Base-by-base conservation (phyloP, 805 yeast genomes). In the Pichia insulana region DNA sequence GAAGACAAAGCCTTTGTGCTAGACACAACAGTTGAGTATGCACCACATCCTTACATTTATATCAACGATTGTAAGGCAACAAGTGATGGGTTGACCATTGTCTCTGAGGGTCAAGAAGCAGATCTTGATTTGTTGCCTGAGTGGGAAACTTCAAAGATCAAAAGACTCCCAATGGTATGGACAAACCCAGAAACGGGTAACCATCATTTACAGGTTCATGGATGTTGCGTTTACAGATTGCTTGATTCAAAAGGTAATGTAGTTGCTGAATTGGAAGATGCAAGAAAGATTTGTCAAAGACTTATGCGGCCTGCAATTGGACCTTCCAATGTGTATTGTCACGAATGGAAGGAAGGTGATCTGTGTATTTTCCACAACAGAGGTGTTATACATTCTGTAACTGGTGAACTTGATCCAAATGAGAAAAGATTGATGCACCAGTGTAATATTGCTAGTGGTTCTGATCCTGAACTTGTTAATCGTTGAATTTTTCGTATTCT, bases 361-460 rank as follows among this genome's bases (percentile, higher is more conserved):
- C 71, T 87, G 56, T 92, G 85, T 30, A 79, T 87, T 43, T 87
- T 87, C 69, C 86, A 71, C 64, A 87, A 87, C 69, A 73, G 90
- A 59, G 95, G 95, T 35, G 89, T 87, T 10, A 83, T 90, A 83
- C 96, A 87, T 59, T 78, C 90, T 2, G 96, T 87, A 27, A 86
- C 95, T 13, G 95, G 96, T 40, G 95, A 86, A 62, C 81, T 87
- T 63, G 79, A 74, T 16, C 72, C 73, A 16, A 85, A 82, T 37
- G 92, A 86, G 57, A 77, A 75, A 54, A 75, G 96, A 62, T 69
- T 87, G 57, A 86, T 87, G 94, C 96, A 87, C 58, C 96, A 87
- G 66, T 87, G 96, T 65, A 87, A 87, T 65, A 83, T 87, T 59
- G 95, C 96, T 17, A 76, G 86, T 56, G 89, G 87, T 8, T 50